Percentiles rank a stretch among this genome's conserved stretches.
Evolutionary conservation across 768 basidiomycete species (phyloP).

Genomic region (Mycena amicta): DNA sequence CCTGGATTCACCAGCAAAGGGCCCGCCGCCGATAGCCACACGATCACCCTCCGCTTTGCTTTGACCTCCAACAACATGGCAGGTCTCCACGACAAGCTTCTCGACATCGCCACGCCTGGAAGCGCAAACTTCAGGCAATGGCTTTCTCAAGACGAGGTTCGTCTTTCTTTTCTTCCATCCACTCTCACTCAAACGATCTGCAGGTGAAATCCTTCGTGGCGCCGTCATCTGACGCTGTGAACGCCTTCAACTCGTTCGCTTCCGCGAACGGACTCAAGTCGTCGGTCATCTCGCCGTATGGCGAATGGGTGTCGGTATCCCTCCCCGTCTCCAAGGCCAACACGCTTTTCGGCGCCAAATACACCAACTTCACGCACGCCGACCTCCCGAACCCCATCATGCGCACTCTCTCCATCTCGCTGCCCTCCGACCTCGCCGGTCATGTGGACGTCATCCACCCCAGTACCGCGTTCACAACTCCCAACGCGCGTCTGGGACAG

Average conservation of each 20-base stretch:
- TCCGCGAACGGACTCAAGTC: constrained; percentile 1
- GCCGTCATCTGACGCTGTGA: background rate
- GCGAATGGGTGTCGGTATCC: constrained; percentile 6
- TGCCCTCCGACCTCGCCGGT: constrained; percentile 6
- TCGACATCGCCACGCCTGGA: background rate
- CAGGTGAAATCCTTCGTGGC: constrained; percentile 1
- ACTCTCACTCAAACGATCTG: no score
- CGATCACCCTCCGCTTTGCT: background rate
- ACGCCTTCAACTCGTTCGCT: constrained; percentile 2
- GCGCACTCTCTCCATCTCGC: no score
- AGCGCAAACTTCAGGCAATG: background rate
- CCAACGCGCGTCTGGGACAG: background rate
- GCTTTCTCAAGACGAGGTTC: no score
- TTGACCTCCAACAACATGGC: no score
- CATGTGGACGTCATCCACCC: no score
- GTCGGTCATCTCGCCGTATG: constrained; percentile 5
- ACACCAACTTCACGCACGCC: constrained; percentile 2
- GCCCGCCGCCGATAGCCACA: background rate
- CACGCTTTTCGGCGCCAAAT: constrained; percentile 4
- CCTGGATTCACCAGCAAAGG: background rate
- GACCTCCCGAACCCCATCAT: background rate
- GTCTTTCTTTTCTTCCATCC: no score
- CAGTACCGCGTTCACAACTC: background rate
- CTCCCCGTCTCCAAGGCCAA: constrained; percentile 8
- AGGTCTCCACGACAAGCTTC: background rate